A percentile compares a stretch with the other conserved stretches of the same genome.
Conservation (phyloP, 169 alveolate species). For the Cyclospora cayetanensis region DNA sequence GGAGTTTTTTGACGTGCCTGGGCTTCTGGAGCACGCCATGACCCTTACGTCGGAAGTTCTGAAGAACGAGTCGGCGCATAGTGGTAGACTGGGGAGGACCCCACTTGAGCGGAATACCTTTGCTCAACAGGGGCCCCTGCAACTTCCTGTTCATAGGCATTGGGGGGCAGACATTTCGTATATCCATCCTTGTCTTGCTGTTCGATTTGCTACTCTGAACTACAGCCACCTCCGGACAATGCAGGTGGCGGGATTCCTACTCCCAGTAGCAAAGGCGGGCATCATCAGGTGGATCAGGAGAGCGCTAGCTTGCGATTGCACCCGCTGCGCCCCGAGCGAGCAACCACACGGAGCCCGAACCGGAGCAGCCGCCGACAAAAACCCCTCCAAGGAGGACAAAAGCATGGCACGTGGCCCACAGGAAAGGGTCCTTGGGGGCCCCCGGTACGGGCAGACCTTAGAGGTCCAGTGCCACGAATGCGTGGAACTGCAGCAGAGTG, state of each 20-base stretch:
- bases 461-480: constrained; percentile 2
- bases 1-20: neutral
- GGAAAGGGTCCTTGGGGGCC: neutral
- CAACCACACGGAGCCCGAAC: neutral
- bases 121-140: neutral
- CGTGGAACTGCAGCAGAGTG: neutral
- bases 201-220: neutral
- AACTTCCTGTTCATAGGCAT: neutral
- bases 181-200: neutral
- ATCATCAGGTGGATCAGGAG: neutral
- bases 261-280: neutral
- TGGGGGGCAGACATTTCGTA: neutral
- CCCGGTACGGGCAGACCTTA: no score
- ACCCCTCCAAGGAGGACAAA: no score
- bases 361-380: neutral
- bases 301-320: neutral
- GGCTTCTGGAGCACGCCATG: neutral
- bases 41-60: constrained; percentile 1
- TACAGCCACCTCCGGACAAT: neutral
- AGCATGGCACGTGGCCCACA: neutral
- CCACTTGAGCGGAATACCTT: no score
- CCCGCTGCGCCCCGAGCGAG: neutral
- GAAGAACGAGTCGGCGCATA: neutral
- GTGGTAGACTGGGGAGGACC: no score
- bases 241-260: neutral